Conservation (phyloP, 768 basidiomycete genomes). For the Stropharia rugosoannulata region DNA sequence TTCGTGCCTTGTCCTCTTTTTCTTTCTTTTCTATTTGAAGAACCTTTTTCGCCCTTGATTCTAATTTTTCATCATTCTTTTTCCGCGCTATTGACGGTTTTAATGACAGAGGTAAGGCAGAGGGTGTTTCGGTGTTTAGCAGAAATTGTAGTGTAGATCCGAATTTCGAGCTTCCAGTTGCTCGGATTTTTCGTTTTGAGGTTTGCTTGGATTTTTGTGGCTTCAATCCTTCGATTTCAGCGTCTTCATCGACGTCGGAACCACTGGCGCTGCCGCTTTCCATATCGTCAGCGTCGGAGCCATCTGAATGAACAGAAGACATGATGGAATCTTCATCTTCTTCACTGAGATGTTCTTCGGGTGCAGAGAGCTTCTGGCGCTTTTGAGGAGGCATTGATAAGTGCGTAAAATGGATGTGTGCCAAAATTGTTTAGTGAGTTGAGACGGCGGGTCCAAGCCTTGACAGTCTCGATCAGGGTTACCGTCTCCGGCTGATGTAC, state of each 20-base stretch:
- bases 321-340: slow-evolving; percentile 17
- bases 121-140: slow-evolving; percentile 69
- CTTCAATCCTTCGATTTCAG: slow-evolving; percentile 59
- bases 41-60: slow-evolving; percentile 67
- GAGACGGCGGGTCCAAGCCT: not conserved
- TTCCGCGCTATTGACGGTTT: slow-evolving; percentile 71
- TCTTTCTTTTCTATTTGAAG: slow-evolving; percentile 73
- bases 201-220: slow-evolving; percentile 75
- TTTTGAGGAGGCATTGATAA: slow-evolving; percentile 50
- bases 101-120: slow-evolving; percentile 70
- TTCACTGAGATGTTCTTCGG: slow-evolving; percentile 27
- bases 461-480: slow-evolving; percentile 14
- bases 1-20: slow-evolving; percentile 66
- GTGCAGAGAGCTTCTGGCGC: slow-evolving; percentile 45
- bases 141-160: slow-evolving; percentile 73
- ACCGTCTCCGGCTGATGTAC: slow-evolving; percentile 3
- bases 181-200: slow-evolving; percentile 78
- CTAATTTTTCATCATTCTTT: slow-evolving; percentile 75
- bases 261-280: slow-evolving; percentile 13
- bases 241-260: slow-evolving; percentile 47
- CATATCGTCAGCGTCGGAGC: slow-evolving; percentile 18
- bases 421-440: slow-evolving; percentile 7
- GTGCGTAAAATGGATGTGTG: not conserved
- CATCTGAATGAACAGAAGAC: slow-evolving; percentile 16
- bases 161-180: slow-evolving; percentile 72